Evolutionary conservation across 352 stramenopile species (phyloP).

Genomic region (Globisporangium cystogenes): DNA sequence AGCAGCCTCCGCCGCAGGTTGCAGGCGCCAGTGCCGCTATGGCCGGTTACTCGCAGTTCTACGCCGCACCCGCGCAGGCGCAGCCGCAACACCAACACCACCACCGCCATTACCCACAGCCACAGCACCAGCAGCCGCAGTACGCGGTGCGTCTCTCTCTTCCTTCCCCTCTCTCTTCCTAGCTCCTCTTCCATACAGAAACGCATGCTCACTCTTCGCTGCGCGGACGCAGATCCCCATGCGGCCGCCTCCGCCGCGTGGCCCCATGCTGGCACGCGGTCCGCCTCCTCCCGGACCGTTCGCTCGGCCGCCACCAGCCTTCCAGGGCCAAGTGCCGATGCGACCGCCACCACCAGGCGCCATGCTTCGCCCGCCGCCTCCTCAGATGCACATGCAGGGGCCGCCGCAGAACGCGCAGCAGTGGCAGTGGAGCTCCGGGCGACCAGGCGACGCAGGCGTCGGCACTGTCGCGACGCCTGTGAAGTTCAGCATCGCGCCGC

Average conservation of each 20-base stretch:
- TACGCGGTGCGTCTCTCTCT: slow-evolving; percentile 3
- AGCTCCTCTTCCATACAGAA: no score
- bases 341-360: not conserved
- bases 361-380: slow-evolving; percentile 8
- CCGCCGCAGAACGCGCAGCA: slow-evolving; percentile 20
- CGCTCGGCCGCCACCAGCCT: slow-evolving; percentile 8
- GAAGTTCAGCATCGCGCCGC: slow-evolving; percentile 32
- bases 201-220: not conserved
- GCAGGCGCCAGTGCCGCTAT: slow-evolving; percentile 37
- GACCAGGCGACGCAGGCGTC: not conserved
- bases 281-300: slow-evolving; percentile 9
- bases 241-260: slow-evolving; percentile 32
- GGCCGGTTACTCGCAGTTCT: slow-evolving; percentile 67
- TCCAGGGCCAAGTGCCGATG: slow-evolving; percentile 1
- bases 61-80: slow-evolving; percentile 23
- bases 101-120: slow-evolving; percentile 2
- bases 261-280: slow-evolving; percentile 14
- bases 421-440: slow-evolving; percentile 71
- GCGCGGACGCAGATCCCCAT: slow-evolving; percentile 8
- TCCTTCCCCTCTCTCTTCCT: not conserved
- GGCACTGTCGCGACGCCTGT: slow-evolving; percentile 24
- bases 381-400: slow-evolving; percentile 11
- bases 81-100: slow-evolving; percentile 5
- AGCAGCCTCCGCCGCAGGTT: slow-evolving; percentile 22
- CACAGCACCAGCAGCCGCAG: slow-evolving; percentile 8